These are phyloP conservation scores for Emergomyces orientalis DNA, from an alignment of 2,329 filamentous ascomycete genomes.

Conservation along the genomic window DNA sequence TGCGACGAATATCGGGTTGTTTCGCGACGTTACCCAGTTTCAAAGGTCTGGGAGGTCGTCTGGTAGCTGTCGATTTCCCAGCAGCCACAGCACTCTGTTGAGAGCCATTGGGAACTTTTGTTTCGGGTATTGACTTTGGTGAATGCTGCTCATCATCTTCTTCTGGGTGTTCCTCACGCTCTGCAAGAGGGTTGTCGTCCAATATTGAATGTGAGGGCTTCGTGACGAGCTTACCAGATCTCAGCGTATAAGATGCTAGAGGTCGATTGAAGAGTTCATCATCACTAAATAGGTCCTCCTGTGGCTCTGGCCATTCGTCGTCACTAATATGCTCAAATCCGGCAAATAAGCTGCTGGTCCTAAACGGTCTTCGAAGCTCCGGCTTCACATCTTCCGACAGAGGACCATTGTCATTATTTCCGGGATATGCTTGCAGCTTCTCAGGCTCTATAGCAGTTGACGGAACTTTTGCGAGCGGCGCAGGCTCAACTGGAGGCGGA, in stretches of 20 bases:
- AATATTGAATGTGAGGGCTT: slow-evolving; percentile 25
- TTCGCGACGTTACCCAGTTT: slow-evolving; percentile 36
- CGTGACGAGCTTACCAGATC: slow-evolving; percentile 35
- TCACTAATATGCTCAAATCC: slow-evolving; percentile 65
- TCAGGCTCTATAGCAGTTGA: slow-evolving; percentile 24
- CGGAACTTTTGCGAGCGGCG: slow-evolving; percentile 25
- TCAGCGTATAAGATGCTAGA: slow-evolving; percentile 36
- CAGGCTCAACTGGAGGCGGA: slow-evolving; percentile 34
- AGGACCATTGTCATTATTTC: slow-evolving; percentile 72
- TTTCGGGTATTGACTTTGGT: slow-evolving; percentile 2
- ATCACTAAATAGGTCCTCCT: slow-evolving; percentile 33
- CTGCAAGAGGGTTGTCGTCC: slow-evolving; percentile 27
- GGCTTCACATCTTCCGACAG: slow-evolving; percentile 46
- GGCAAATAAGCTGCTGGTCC: slow-evolving; percentile 77
- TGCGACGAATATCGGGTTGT: slow-evolving; percentile 60
- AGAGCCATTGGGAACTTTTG: not conserved
- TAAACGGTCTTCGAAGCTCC: slow-evolving; percentile 58
- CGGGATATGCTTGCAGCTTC: slow-evolving; percentile 60
- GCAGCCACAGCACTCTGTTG: slow-evolving; percentile 12
- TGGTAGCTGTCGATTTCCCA: slow-evolving; percentile 13
- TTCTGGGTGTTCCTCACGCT: slow-evolving; percentile 33
- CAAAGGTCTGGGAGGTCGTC: slow-evolving; percentile 30
- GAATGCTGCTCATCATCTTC: slow-evolving; percentile 25
- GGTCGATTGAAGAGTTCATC: slow-evolving; percentile 38
- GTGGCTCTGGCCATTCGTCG: slow-evolving; percentile 19